These are phyloP conservation scores for Colletotrichum somersetense DNA, from an alignment of 2,329 filamentous ascomycete species.

Conservation along the genomic window DNA sequence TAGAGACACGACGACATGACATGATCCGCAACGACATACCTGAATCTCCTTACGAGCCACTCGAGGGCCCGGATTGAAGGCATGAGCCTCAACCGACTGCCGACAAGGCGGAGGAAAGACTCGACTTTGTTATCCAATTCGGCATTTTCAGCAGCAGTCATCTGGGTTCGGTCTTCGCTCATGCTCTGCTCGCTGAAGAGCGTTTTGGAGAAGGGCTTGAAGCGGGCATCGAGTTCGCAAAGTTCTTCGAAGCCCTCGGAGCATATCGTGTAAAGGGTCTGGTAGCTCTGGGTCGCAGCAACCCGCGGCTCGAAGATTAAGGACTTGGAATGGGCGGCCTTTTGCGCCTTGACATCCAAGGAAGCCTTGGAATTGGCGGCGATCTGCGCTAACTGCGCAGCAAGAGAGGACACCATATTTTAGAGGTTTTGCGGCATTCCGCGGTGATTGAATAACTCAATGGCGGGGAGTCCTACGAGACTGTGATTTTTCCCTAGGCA, in stretches of 20 bases:
- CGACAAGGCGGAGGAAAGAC: conserved; percentile 84
- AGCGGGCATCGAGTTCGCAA: conserved; percentile 86
- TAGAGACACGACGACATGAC: conserved; percentile 37
- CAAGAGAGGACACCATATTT: conserved; percentile 85
- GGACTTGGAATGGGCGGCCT: conserved; percentile 91
- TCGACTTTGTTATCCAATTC: conserved; percentile 84
- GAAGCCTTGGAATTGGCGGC: conserved; percentile 90
- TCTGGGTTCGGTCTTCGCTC: conserved; percentile 85
- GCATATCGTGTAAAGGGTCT: conserved; percentile 88
- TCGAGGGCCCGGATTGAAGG: conserved; percentile 93
- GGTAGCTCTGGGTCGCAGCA: conserved; percentile 89
- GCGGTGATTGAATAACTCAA: conserved; percentile 38
- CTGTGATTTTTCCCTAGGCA: conserved; percentile 14
- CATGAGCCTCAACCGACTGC: conserved; percentile 82
- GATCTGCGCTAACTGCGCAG: conserved; percentile 93
- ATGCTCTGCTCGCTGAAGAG: conserved; percentile 97
- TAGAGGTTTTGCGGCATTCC: conserved; percentile 40
- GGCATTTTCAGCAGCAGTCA: conserved; percentile 84
- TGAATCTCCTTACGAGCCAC: conserved; percentile 93
- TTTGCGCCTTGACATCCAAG: conserved; percentile 93
- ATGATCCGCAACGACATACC: conserved; percentile 64
- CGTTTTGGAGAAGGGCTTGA: conserved; percentile 78
- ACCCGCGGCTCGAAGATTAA: conserved; percentile 90
- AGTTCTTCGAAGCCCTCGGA: conserved; percentile 91
- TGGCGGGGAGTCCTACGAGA: conserved; percentile 37